Base-by-base conservation (phyloP, 768 basidiomycete species). In the Kwoniella botswanensis region DNA sequence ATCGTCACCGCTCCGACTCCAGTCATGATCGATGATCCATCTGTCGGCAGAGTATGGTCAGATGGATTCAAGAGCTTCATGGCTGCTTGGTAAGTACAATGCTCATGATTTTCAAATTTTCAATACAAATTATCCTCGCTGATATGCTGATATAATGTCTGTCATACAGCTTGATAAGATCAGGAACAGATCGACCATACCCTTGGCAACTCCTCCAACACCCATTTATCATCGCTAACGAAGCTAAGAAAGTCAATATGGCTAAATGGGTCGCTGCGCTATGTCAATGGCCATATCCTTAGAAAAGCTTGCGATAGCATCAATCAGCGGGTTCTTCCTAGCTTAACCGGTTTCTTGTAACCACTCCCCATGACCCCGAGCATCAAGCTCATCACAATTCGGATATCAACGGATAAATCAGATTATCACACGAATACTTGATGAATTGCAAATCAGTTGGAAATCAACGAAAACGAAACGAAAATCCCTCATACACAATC, bases 1-100 rank as follows among this genome's bases (percentile, higher is more conserved):
- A 94, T 97, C 78, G 91, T 93, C 6, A 86, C 74, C 13, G 81
- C 76, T 46, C 85, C 72, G 71, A 79, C 78, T 18, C 82, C 80
- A 10, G 68, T 68, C 56, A 82, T 80, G 83, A 71, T 79, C 4
- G 81, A 80, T 63, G 78, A 80, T 68, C 76, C 76, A 15, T 44
- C 62, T 11, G 71, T 79, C 5, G 78, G 80, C 6, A 64, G 78
- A n/a, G 66, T 75, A 3, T 96, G 93, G 92, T 90, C 89, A 71
- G 86, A 89, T 42, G 89, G 89, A 26, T 94, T 96, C 91, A 96
- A 95, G 83, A 91, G 93, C 75, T 97, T 96, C 84, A 90, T 96
- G 84, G 89, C 87, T 79, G 87, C 88, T 79, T 89, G 92, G 94
- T 95, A 81, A 79, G 92, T 86, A 17, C 13, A 17, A 13, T 13